A percentile compares a stretch with the other conserved stretches of the same genome.
These are phyloP conservation scores for Leccinum ochraceum DNA, from an alignment of 768 basidiomycete species.

Conservation along the genomic window DNA sequence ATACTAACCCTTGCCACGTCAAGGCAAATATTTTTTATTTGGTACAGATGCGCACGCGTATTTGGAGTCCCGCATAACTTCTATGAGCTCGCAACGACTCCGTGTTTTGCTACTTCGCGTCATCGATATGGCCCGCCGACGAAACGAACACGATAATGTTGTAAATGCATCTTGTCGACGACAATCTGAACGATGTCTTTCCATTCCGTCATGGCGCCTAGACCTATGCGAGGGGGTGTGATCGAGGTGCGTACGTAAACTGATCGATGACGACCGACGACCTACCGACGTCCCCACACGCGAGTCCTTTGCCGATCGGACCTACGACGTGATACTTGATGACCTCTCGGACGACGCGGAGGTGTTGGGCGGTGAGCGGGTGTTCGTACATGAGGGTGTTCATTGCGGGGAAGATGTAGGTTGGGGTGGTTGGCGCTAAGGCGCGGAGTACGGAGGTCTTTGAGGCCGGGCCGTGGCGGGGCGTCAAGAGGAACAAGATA, in stretches of 20 bases:
- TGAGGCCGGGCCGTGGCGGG: neutral
- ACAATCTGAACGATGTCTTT: conserved; percentile 79
- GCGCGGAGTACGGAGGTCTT: conserved; percentile 85
- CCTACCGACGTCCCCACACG: conserved; percentile 91
- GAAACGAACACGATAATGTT: too few species aligned
- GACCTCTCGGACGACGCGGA: conserved; percentile 71
- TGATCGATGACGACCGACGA: neutral
- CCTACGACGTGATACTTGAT: conserved; percentile 82
- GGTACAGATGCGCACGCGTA: too few species aligned
- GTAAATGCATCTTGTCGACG: conserved; percentile 39
- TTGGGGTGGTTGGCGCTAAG: conserved; percentile 78
- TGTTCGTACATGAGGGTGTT: conserved; percentile 98
- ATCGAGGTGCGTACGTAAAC: neutral
- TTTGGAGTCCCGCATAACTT: too few species aligned
- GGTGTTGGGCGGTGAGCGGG: conserved; percentile 84
- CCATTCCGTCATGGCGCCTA: conserved; percentile 98
- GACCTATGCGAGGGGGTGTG: conserved; percentile 44
- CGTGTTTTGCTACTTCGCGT: too few species aligned
- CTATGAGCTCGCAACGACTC: too few species aligned
- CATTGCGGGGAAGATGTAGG: conserved; percentile 96
- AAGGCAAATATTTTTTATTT: too few species aligned
- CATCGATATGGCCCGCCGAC: too few species aligned
- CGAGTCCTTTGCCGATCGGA: conserved; percentile 84
- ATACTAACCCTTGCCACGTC: too few species aligned
- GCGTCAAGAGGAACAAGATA: neutral